Evolutionary conservation across 108 stramenopile species (phyloP).

Genomic region (Seminavis robusta): DNA sequence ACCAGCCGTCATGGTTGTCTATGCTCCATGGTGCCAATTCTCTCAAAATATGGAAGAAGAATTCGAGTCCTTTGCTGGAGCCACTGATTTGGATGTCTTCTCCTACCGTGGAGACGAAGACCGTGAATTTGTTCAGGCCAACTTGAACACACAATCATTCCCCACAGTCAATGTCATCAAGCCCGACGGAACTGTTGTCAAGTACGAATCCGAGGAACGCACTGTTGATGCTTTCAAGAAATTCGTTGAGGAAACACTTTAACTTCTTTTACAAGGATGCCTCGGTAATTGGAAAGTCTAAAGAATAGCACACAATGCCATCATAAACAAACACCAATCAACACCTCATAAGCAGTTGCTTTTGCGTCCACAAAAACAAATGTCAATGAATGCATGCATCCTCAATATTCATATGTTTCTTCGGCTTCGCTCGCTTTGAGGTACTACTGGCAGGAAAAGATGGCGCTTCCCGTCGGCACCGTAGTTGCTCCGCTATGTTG

Average conservation of each 20-base stretch:
- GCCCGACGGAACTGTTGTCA: slow-evolving; percentile 81
- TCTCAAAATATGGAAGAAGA: slow-evolving; percentile 86
- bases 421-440: too few species aligned
- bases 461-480: too few species aligned
- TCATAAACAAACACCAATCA: too few species aligned
- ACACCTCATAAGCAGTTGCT: too few species aligned
- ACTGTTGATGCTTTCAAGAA: slow-evolving; percentile 65
- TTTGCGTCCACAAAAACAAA: too few species aligned
- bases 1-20: slow-evolving; percentile 80
- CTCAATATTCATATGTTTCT: too few species aligned
- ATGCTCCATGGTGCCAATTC: slow-evolving; percentile 93
- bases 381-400: too few species aligned
- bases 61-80: slow-evolving; percentile 66
- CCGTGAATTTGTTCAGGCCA: slow-evolving; percentile 78
- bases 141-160: slow-evolving; percentile 88
- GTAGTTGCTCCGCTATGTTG: too few species aligned
- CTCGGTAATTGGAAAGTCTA: too few species aligned
- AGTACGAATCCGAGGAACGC: slow-evolving; percentile 88
- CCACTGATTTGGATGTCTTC: slow-evolving; percentile 66
- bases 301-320: too few species aligned
- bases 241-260: slow-evolving; percentile 55
- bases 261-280: too few species aligned
- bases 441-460: too few species aligned
- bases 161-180: slow-evolving; percentile 90
- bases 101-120: slow-evolving; percentile 91